Evolutionary conservation across 2,329 filamentous ascomycete species (phyloP).

Genomic region (Fusarium longipes): DNA sequence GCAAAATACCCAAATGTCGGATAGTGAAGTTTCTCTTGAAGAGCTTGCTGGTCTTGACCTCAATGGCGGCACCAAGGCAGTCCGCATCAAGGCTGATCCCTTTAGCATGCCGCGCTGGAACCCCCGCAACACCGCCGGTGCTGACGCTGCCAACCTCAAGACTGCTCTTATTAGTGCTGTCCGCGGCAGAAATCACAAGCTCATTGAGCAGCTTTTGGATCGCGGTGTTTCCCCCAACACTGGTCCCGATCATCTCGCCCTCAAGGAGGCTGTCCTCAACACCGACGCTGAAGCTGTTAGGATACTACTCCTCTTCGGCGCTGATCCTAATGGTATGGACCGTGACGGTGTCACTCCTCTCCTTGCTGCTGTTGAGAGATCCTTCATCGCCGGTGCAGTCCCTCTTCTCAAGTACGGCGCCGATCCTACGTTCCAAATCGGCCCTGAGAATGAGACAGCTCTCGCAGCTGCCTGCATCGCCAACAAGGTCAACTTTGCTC

Average conservation of each 20-base stretch:
- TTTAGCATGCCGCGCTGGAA: constrained; percentile 63
- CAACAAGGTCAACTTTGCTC: constrained; percentile 66
- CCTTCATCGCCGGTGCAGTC: constrained; percentile 67
- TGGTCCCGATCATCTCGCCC: constrained; percentile 58
- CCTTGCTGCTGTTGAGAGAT: constrained; percentile 61
- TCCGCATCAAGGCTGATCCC: constrained; percentile 64
- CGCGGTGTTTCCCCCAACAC: constrained; percentile 66
- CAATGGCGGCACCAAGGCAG: constrained; percentile 53
- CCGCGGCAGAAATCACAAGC: constrained; percentile 66
- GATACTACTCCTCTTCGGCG: constrained; percentile 67
- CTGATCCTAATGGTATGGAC: constrained; percentile 65
- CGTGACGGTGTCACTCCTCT: constrained; percentile 63
- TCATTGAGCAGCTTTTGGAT: constrained; percentile 68
- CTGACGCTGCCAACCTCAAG: constrained; percentile 58
- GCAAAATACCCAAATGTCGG: constrained; percentile 41
- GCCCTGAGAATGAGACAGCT: constrained; percentile 65
- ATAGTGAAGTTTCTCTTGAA: constrained; percentile 46
- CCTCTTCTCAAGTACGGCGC: constrained; percentile 73
- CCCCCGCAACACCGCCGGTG: constrained; percentile 58
- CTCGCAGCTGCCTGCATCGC: constrained; percentile 62
- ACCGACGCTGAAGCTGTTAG: constrained; percentile 66
- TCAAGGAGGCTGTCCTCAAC: constrained; percentile 64
- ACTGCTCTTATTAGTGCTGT: constrained; percentile 65
- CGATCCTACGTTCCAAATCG: constrained; percentile 64
- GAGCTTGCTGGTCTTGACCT: constrained; percentile 55